Base-by-base conservation (phyloP, 352 stramenopile genomes). In the Pilasporangium apinafurcum region DNA sequence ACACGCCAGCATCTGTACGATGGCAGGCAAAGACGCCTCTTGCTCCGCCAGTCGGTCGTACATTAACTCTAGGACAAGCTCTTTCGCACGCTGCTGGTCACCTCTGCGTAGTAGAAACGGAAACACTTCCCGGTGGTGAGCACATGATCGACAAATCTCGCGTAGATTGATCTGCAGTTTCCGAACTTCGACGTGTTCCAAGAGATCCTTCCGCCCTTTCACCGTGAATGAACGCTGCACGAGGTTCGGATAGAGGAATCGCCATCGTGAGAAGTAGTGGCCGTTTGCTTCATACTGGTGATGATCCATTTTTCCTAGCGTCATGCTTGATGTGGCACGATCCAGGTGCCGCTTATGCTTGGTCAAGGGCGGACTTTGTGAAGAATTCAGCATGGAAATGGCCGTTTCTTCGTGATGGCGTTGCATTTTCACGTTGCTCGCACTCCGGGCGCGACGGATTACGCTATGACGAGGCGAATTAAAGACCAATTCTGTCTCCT, bases 111-210 rank as follows among this genome's bases (percentile, higher is more conserved):
- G 36, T 7, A 91, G 48, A 40, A 91, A 91, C 9, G 71, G 56
- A 4, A 91, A 18, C n/a, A 91, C 75, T 29, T 84, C 73, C 13
- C 42, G 51, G 44, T 88, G 68, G 2, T 68, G 70, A 2, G 72
- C 70, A 26, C 68, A 76, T 9, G 75, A 83, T 8, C 65, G 77
- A 35, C 39, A 66, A 17, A 91, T 48, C n/a, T 78, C 65, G 0
- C 49, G 42, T 4, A 88, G 44, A 50, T 91, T 84, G n/a, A 87
- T 42, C 41, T 85, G 66, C 22, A 88, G 57, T 20, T 78, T 83
- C n/a, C 73, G 68, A 33, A 86, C 58, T 34, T 87, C 65, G 10
- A 83, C 56, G 32, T 65, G 55, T 32, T 77, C 54, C 12, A 55
- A 42, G 10, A 30, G 17, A 34, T 41, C 48, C 1, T 28, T 43